These are phyloP conservation scores for Candida gigantensis DNA, from an alignment of 1,139 yeast species.

Conservation along the genomic window DNA sequence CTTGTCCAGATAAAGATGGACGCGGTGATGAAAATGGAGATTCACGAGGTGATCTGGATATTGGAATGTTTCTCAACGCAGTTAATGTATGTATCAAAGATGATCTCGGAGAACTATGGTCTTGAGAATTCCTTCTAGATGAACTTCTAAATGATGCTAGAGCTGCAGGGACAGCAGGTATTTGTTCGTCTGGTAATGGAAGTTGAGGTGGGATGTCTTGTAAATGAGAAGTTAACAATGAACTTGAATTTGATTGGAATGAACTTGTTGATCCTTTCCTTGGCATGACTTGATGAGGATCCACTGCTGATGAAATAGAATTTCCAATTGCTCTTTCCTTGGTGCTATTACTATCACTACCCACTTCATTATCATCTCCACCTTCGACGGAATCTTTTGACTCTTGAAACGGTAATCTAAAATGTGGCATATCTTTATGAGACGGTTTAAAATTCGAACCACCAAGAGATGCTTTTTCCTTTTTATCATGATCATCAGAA, in stretches of 20 bases:
- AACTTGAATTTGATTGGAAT: constrained; percentile 25
- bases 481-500: constrained; percentile 12
- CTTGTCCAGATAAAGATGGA: constrained; percentile 41
- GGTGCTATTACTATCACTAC: constrained; percentile 3
- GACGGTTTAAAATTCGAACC: constrained; percentile 10
- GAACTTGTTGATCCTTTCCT: constrained; percentile 35
- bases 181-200: constrained; percentile 54
- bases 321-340: constrained; percentile 15
- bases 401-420: constrained; percentile 63
- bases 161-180: constrained; percentile 47
- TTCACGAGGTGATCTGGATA: constrained; percentile 38
- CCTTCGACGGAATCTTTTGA: constrained; percentile 5
- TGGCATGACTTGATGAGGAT: constrained; percentile 21
- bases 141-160: constrained; percentile 35
- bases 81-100: constrained; percentile 46
- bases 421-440: constrained; percentile 45
- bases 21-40: constrained; percentile 52
- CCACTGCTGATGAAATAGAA: constrained; percentile 22
- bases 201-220: constrained; percentile 55
- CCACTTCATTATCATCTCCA: too few species aligned
- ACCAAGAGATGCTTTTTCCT: constrained; percentile 15
- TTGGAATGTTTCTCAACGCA: constrained; percentile 42
- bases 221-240: constrained; percentile 34
- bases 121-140: constrained; percentile 40
- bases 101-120: constrained; percentile 43